Evolutionary conservation across 495 filamentous ascomycete species (phyloP), one percentile per base, ranked within the genome.

Genomic region (Tuber microsphaerosporum): DNA sequence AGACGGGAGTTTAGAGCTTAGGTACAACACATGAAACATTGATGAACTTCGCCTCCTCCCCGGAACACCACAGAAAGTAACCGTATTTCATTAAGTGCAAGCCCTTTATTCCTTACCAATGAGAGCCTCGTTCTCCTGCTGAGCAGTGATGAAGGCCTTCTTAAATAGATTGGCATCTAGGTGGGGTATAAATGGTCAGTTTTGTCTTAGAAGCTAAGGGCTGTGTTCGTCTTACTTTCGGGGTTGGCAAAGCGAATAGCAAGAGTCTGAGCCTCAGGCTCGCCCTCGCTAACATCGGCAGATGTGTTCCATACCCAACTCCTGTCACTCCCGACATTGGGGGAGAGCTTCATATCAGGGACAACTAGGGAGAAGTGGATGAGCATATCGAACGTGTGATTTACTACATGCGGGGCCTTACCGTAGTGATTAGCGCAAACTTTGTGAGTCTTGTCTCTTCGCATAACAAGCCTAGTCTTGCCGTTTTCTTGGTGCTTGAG

Each of bases 361-460:
- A 97, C 93, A 82, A 99, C 94, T 97, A 78, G 26, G 74, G n/a
- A 37, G 42, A 70, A n/a, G 70, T 74, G 75, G 82, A 72, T 56
- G 73, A 78, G 20, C 41, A 39, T 74, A 45, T 69, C 48, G 72
- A 74, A 61, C 56, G 45, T 41, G 31, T 20, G 16, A 31, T 22
- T 71, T 71, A 44, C 46, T 9, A 71, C 31, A 37, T 20, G 69
- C 43, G 14, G 9, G 39, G 48, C 85, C 93, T 84, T 91, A 99
- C 95, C 91, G 85, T 99, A 99, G 88, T 99, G 96, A 87, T 99
- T 99, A 83, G 96, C 96, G 91, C 96, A 99, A 85, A 98, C 95
- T 88, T 99, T 99, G 86, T 97, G 89, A 79, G 96, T 98, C 91
- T 97, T 97, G 86, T 99, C 96, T 83, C 96, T 88, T 85, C 96